Evolutionary conservation across 805 yeast genomes (phyloP), one percentile per base, ranked within the genome.

Genomic region (Candida parachauliodes): DNA sequence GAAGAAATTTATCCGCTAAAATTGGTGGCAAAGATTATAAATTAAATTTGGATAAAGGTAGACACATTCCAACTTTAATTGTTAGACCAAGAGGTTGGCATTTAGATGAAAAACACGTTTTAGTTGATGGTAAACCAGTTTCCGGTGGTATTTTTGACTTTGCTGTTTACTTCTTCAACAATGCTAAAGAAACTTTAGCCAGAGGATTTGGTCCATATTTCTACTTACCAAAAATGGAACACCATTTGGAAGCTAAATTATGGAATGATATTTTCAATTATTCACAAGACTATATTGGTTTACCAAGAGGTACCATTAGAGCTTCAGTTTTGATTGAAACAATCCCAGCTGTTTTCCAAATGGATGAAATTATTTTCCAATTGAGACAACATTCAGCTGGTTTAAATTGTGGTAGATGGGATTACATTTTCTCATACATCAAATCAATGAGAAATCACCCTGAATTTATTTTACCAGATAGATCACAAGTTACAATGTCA

Each of bases 71-170:
- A 44, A 84, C 88, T 30, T 65, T 84, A 57, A 81, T 84, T 57
- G 88, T 83, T 40, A 77, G 94, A 68, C 94, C 94, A 55, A 76
- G 94, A 68, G 93, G 94, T 35, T 83, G 91, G 89, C 94, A 84
- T 59, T 72, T 84, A 76, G 79, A 69, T 24, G 94, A 84, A 57
- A 72, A 74, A 57, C 94, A 84, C 54, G 68, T 84, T 33, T 52
- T 70, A 35, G 76, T 83, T 41, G 89, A 82, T 55, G 84, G 81
- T 41, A 86, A 81, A 60, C 88, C 89, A 36, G 78, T 84, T 32
- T 71, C 82, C 42, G 93, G 87, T 20, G 85, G 88, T 24, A 70
- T 84, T 42, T 73, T 84, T 57, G 94, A 84, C 65, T 84, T 84
- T 56, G 91, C 88, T 43, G 62, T 84, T 35, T 84, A 77, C 60